phyloP scores from a whole-genome alignment of 179 eudicot genomes.

The Amaranthus tricolor region DNA sequence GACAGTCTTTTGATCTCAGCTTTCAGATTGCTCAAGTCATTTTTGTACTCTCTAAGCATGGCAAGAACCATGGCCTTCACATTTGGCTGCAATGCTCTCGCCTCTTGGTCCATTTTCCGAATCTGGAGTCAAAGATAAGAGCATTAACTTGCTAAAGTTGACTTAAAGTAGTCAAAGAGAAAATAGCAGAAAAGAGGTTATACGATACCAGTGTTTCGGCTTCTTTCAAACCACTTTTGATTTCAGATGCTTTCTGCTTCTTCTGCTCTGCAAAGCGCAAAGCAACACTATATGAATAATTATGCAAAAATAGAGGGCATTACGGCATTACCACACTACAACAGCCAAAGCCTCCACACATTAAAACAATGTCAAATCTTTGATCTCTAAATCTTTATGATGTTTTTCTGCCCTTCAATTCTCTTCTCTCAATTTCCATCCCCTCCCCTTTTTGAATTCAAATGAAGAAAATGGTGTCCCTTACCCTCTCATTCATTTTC shows the following conservation, averaged over 20 bases:
- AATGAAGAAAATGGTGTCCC: too few species aligned
- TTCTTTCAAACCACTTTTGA: constrained; percentile 49
- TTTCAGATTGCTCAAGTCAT: constrained; percentile 57
- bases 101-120: constrained; percentile 74
- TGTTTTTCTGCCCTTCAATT: too few species aligned
- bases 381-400: too few species aligned
- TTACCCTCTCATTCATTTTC: too few species aligned
- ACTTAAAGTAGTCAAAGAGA: neutral
- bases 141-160: neutral
- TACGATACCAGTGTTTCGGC: constrained; percentile 59
- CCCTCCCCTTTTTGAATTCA: too few species aligned
- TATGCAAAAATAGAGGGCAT: neutral
- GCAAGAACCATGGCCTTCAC: constrained; percentile 50
- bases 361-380: neutral
- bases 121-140: constrained; percentile 34
- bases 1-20: constrained; percentile 51
- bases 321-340: neutral
- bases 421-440: too few species aligned
- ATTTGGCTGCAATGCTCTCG: constrained; percentile 52
- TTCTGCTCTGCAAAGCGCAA: constrained; percentile 57
- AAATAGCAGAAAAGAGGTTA: constrained; percentile 7
- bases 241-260: constrained; percentile 59
- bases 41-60: constrained; percentile 62
- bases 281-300: constrained; percentile 9
- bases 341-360: too few species aligned